Percentiles rank a stretch among this genome's conserved stretches.
Conservation (phyloP, 257 asterid genomes). For the Nicotiana sylvestris region DNA sequence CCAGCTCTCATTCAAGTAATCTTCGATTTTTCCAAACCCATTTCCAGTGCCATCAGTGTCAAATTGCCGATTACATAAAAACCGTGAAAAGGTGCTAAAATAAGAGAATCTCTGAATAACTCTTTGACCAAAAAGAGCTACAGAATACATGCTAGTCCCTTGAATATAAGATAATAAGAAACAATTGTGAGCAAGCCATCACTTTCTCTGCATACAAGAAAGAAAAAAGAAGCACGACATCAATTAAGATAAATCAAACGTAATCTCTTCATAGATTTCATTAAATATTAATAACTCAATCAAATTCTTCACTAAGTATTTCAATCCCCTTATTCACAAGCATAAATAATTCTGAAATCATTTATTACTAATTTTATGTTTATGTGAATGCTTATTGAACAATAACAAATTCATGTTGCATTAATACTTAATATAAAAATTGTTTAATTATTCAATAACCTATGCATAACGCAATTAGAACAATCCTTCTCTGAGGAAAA, state of each 20-base stretch:
- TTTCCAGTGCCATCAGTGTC: constrained; percentile 45
- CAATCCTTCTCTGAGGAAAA: not conserved
- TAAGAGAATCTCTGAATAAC: constrained; percentile 28
- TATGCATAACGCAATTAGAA: not conserved
- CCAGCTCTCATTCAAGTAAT: constrained; percentile 61
- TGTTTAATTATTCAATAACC: not conserved
- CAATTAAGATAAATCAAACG: not conserved
- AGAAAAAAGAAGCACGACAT: not conserved
- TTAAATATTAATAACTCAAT: constrained; percentile 1
- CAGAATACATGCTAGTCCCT: constrained; percentile 44
- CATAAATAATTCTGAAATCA: not conserved
- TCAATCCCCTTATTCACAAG: not conserved
- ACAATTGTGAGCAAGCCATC: not conserved
- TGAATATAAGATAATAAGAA: not conserved
- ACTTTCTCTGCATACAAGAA: constrained; percentile 9
- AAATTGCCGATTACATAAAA: constrained; percentile 35
- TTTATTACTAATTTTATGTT: not conserved
- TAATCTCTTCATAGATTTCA: not conserved
- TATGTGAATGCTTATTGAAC: not conserved
- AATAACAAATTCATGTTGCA: not conserved
- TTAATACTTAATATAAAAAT: not conserved
- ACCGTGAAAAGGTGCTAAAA: constrained; percentile 43
- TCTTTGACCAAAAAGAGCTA: constrained; percentile 44
- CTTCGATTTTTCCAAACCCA: constrained; percentile 64
- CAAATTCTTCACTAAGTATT: not conserved